Percentiles rank a stretch among this genome's conserved stretches.
phyloP scores from a whole-genome alignment of 371 early-diverging fungal genomes.

The Rhizopus microsporus region DNA sequence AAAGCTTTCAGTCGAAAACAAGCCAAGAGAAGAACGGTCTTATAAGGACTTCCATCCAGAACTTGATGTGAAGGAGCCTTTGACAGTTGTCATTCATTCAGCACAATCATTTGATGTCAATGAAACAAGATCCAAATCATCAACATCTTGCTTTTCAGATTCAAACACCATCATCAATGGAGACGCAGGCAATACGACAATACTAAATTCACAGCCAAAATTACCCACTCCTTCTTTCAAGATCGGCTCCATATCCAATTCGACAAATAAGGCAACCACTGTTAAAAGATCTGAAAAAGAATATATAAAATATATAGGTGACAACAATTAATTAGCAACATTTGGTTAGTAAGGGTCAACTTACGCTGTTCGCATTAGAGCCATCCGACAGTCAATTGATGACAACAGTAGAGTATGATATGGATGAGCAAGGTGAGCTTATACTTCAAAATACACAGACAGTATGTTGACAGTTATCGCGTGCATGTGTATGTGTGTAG shows the following conservation, averaged over 20 bases:
- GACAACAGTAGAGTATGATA: slow-evolving; percentile 90
- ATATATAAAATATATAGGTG: slow-evolving; percentile 61
- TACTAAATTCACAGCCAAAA: not conserved
- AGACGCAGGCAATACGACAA: not conserved
- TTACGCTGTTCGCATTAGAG: slow-evolving; percentile 43
- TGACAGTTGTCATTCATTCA: slow-evolving; percentile 42
- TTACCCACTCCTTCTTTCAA: slow-evolving; percentile 15
- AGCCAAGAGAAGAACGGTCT: slow-evolving; percentile 84
- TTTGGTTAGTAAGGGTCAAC: too few relatives aligned
- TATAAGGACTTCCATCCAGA: slow-evolving; percentile 84
- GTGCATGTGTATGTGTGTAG: slow-evolving; percentile 29
- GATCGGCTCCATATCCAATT: slow-evolving; percentile 1
- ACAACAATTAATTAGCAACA: not conserved
- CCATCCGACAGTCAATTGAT: slow-evolving; percentile 83
- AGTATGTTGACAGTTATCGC: not conserved
- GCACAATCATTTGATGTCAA: not conserved
- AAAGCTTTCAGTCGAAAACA: not conserved
- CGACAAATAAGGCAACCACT: slow-evolving; percentile 6
- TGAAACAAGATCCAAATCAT: not conserved
- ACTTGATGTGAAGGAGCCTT: slow-evolving; percentile 57
- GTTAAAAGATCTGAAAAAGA: slow-evolving; percentile 56
- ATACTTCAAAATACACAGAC: not conserved
- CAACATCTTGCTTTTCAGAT: slow-evolving; percentile 12
- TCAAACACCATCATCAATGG: slow-evolving; percentile 7
- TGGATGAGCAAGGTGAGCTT: slow-evolving; percentile 91